Evolutionary conservation across 164 flowering plant species (phyloP).

Genomic region (Aristolochia contorta): DNA sequence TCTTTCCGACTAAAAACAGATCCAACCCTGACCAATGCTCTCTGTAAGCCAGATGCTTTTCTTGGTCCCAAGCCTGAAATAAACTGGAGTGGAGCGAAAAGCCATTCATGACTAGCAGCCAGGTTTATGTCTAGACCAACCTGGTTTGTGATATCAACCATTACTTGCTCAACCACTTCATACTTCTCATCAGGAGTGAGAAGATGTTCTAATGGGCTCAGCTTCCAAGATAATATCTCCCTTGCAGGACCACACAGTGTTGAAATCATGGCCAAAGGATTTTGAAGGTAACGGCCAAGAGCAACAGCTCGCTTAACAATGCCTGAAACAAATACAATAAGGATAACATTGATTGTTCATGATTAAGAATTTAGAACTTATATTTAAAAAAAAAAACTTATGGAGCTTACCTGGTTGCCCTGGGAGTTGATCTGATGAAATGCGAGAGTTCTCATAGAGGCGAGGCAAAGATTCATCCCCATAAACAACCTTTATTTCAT

Average conservation of each 20-base stretch:
- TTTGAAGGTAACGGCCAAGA: constrained; percentile 91
- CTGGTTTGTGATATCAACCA: constrained; percentile 94
- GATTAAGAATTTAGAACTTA: too few species aligned
- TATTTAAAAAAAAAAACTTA: too few species aligned
- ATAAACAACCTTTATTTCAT: constrained; percentile 58
- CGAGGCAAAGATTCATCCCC: constrained; percentile 92
- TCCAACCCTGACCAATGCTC: constrained; percentile 71
- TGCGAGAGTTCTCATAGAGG: constrained; percentile 80
- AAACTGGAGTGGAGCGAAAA: constrained; percentile 84
- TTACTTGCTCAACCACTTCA: constrained; percentile 73
- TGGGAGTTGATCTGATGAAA: constrained; percentile 82
- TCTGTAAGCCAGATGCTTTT: constrained; percentile 83
- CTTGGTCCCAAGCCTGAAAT: constrained; percentile 93
- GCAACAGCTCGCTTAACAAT: constrained; percentile 95
- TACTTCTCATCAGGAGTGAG: constrained; percentile 92
- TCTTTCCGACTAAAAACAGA: constrained; percentile 69
- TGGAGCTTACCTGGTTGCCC: constrained; percentile 49
- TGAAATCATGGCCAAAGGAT: constrained; percentile 91
- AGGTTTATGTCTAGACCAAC: constrained; percentile 89
- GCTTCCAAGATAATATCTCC: constrained; percentile 92
- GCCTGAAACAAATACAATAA: constrained; percentile 30
- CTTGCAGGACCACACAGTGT: constrained; percentile 87
- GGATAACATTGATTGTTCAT: not conserved
- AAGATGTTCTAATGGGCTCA: constrained; percentile 53
- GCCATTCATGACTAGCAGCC: constrained; percentile 93